A percentile compares a stretch with the other conserved stretches of the same genome.
Evolutionary conservation across 2,329 filamentous ascomycete species (phyloP).

Genomic region (Gnomoniopsis smithogilvyi): DNA sequence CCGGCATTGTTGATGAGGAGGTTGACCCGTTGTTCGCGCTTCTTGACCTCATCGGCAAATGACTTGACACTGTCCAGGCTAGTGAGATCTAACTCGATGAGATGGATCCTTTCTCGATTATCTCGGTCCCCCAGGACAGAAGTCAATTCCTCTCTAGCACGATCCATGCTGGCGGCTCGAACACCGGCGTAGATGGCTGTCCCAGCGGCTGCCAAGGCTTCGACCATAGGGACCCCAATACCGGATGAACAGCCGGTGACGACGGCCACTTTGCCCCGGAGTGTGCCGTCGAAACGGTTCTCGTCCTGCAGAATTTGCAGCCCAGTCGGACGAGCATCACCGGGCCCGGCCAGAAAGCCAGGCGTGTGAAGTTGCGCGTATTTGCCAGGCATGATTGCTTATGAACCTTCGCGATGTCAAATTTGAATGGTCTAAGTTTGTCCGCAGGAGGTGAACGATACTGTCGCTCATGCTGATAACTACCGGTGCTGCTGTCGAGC

Average conservation of each 20-base stretch:
- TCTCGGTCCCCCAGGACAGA: slow-evolving; percentile 24
- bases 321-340: slow-evolving; percentile 34
- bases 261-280: slow-evolving; percentile 33
- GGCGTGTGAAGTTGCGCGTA: slow-evolving; percentile 19
- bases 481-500: too few relatives aligned
- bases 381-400: slow-evolving; percentile 4
- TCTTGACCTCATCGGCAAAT: slow-evolving; percentile 28
- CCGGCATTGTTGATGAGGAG: slow-evolving; percentile 42
- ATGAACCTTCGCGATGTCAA: not conserved
- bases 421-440: not conserved
- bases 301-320: slow-evolving; percentile 34
- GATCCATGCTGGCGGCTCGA: slow-evolving; percentile 32
- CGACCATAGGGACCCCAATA: slow-evolving; percentile 38
- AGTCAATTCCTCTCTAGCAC: slow-evolving; percentile 31
- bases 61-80: slow-evolving; percentile 31
- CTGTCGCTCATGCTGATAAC: too few relatives aligned
- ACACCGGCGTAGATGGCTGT: slow-evolving; percentile 40
- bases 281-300: slow-evolving; percentile 28
- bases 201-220: slow-evolving; percentile 39
- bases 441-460: not conserved
- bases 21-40: slow-evolving; percentile 21
- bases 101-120: slow-evolving; percentile 24
- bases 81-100: slow-evolving; percentile 30
- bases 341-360: slow-evolving; percentile 25
- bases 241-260: slow-evolving; percentile 37